These are phyloP conservation scores for Ogataea wickerhamii DNA, from an alignment of 805 yeast genomes.

Conservation along the genomic window DNA sequence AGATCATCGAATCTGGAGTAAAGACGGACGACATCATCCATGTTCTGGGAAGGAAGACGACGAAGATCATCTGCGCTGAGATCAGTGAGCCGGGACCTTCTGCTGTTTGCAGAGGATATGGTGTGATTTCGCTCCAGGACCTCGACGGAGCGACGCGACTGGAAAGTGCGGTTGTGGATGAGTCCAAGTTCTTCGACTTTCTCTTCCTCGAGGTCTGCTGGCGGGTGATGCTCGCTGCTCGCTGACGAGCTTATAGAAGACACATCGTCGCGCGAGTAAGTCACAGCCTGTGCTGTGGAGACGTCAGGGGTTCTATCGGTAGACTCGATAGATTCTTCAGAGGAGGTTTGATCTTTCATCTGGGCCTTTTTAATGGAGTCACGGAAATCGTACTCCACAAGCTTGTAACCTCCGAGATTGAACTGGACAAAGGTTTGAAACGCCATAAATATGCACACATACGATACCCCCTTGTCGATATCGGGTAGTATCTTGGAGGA, in stretches of 20 bases:
- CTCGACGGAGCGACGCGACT: background rate
- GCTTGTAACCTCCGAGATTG: constrained; percentile 69
- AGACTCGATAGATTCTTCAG: background rate
- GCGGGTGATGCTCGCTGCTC: background rate
- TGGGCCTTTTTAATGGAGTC: constrained; percentile 23
- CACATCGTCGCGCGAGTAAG: background rate
- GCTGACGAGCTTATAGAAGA: background rate
- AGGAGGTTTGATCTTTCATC: constrained; percentile 25
- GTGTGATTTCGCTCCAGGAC: constrained; percentile 7
- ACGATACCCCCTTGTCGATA: constrained; percentile 77
- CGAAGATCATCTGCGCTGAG: constrained; percentile 22
- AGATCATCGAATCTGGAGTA: constrained; percentile 46
- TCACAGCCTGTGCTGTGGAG: background rate
- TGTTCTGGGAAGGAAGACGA: constrained; percentile 38
- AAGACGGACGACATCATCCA: constrained; percentile 46
- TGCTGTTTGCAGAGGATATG: constrained; percentile 6
- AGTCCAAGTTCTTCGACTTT: background rate
- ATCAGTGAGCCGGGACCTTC: constrained; percentile 9
- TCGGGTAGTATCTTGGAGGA: constrained; percentile 55
- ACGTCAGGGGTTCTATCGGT: background rate
- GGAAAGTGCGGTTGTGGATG: background rate
- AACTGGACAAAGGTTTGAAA: constrained; percentile 66
- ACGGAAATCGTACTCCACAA: constrained; percentile 69
- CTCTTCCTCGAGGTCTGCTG: background rate
- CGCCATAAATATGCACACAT: constrained; percentile 72